A percentile compares a stretch with the other conserved stretches of the same genome.
Conservation (phyloP, 257 asterid genomes). For the Plantago major region DNA sequence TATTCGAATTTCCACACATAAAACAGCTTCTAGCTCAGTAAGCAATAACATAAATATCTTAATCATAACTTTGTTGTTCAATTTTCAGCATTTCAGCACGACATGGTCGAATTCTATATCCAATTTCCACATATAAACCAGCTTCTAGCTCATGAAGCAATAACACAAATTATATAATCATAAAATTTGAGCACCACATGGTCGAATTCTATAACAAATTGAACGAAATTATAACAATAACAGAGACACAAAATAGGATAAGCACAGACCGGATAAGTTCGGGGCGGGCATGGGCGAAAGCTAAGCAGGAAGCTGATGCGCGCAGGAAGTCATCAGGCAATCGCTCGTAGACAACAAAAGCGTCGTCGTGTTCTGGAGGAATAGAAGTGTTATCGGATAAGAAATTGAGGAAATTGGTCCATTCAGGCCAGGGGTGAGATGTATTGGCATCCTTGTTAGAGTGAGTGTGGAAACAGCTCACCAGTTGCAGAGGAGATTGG, state of each 20-base stretch:
- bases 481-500: constrained; percentile 20
- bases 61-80: no score
- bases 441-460: constrained; percentile 21
- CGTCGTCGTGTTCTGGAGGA: constrained; percentile 53
- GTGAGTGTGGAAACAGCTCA: constrained; percentile 40
- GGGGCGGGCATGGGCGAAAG: constrained; percentile 63
- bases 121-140: no score
- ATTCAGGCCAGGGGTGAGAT: constrained; percentile 77
- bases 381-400: constrained; percentile 21
- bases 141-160: no score
- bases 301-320: constrained; percentile 53
- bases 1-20: constrained; percentile 10
- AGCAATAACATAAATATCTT: no score
- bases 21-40: no score
- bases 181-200: no score
- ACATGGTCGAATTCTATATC: no score
- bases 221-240: neutral
- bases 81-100: no score
- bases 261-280: constrained; percentile 59
- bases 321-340: constrained; percentile 51
- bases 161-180: no score
- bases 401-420: constrained; percentile 46
- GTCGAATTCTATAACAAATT: no score
- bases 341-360: constrained; percentile 66
- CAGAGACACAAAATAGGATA: neutral